Base-by-base conservation (phyloP, 2,329 filamentous ascomycete species). In the Chaetomium globosum region DNA sequence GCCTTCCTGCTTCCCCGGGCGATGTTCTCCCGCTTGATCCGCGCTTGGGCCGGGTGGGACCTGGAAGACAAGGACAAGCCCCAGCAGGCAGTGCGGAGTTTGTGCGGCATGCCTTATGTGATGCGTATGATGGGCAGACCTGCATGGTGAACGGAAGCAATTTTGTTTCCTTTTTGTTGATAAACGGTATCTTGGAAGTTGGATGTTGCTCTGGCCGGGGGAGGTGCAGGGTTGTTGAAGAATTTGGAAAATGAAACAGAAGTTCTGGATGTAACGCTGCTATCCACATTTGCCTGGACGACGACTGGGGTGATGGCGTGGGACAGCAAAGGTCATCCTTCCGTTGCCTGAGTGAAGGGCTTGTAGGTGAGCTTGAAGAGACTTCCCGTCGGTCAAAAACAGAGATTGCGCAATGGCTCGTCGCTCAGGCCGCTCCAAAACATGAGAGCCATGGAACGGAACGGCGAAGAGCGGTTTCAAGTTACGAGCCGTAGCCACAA, bases 1-100 rank as follows among this genome's bases (percentile, higher is more conserved):
- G 68, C 68, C 69, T 61, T 73, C 68, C 68, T 77, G 75, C 75
- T 77, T 79, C 78, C 78, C 74, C 78, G 78, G 72, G 69, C 68
- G 74, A 71, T 74, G 71, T 55, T 71, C 73, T 78, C 76, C 77
- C 77, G 76, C 76, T 74, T 72, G 71, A 74, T 68, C 75, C 73
- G 72, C 69, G 60, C 56, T 69, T 61, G 61, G 67, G 73, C 48
- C 33, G 13, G 54, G 65, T 61, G 57, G 62, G 48, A 48, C 66
- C 26, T 59, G 52, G 19, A 10, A 30, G 12, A 16, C 21, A 46
- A 33, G 19, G 9, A 48, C 8, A n/a, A 48, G 23, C 23, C 49
- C 49, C 21, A 8, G 19, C 7, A 31, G 7, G 7, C 52, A 30
- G 10, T 39, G 49, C 16, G 23, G 21, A 43, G 59, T 43, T 43